phyloP scores from a whole-genome alignment of 202 grass and related monocot genomes.

The Zoysia matrella region DNA sequence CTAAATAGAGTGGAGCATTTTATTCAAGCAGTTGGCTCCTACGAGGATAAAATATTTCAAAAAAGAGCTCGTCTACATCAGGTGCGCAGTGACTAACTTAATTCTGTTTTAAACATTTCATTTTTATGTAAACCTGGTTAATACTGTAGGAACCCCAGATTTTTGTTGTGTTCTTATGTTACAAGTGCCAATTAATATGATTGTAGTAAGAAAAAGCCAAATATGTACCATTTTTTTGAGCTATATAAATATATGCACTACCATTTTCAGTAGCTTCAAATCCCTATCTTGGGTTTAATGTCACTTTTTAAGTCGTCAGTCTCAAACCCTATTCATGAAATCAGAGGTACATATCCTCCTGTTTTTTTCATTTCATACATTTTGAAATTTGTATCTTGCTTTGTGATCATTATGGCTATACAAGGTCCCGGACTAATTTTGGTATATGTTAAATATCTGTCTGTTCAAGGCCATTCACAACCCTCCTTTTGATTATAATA shows the following conservation, averaged over 20 bases:
- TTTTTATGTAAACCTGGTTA: not conserved
- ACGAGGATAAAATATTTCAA: constrained; percentile 84
- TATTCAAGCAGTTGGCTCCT: constrained; percentile 94
- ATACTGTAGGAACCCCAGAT: not conserved
- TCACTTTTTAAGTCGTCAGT: not conserved
- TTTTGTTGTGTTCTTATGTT: constrained; percentile 13
- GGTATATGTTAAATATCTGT: not conserved
- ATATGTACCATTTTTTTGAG: too few relatives aligned
- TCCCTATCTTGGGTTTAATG: not conserved
- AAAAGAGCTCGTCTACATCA: constrained; percentile 60
- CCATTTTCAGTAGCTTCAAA: not conserved
- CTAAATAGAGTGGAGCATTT: constrained; percentile 90
- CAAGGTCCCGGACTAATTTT: not conserved
- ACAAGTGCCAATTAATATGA: not conserved
- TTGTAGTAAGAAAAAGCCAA: not conserved
- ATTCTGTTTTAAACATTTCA: not conserved
- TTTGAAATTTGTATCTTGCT: too few relatives aligned
- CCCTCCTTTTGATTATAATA: not conserved
- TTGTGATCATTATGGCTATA: not conserved
- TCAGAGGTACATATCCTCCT: not conserved
- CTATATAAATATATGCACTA: not conserved
- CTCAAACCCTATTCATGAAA: not conserved
- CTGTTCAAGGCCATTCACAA: not conserved
- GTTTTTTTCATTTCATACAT: too few relatives aligned
- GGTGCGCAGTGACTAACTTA: constrained; percentile 49